phyloP scores from a whole-genome alignment of 257 asterid genomes.

The Fraxinus quadrangulata region DNA sequence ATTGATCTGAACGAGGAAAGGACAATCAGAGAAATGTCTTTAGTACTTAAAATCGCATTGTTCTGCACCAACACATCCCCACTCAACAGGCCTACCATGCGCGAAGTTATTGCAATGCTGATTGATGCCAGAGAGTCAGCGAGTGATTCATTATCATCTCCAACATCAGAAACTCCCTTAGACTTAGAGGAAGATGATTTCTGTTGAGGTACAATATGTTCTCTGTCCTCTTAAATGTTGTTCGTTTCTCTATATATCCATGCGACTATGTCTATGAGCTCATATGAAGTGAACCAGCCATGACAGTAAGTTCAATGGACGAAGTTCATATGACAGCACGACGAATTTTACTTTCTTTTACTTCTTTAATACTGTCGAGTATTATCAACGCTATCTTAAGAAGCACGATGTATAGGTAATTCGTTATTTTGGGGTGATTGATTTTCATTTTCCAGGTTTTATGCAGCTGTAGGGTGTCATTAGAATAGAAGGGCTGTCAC shows the following conservation, averaged over 20 bases:
- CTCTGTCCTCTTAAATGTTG: background rate
- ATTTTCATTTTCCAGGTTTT: background rate
- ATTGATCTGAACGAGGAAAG: conserved; percentile 53
- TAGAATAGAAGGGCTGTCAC: background rate
- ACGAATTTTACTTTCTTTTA: background rate
- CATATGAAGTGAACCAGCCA: background rate
- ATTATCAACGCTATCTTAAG: background rate
- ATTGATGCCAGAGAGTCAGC: conserved; percentile 58
- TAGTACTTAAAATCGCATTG: conserved; percentile 77
- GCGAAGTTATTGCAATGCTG: conserved; percentile 77
- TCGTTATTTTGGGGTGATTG: background rate
- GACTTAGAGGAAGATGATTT: conserved; percentile 48
- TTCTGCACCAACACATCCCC: conserved; percentile 87
- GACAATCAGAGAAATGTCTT: conserved; percentile 66
- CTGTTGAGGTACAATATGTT: conserved; percentile 32
- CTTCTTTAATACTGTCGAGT: background rate
- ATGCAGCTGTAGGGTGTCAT: background rate
- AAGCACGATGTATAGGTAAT: conserved; percentile 2
- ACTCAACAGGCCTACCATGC: conserved; percentile 75
- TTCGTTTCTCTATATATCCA: background rate
- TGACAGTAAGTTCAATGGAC: background rate
- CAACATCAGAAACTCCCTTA: conserved; percentile 73
- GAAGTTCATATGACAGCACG: background rate
- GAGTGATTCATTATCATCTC: conserved; percentile 44
- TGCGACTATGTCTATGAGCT: no score